Evolutionary conservation across 768 basidiomycete genomes (phyloP), one percentile per base, ranked within the genome.

Genomic region (Filobasidium wieringae): DNA sequence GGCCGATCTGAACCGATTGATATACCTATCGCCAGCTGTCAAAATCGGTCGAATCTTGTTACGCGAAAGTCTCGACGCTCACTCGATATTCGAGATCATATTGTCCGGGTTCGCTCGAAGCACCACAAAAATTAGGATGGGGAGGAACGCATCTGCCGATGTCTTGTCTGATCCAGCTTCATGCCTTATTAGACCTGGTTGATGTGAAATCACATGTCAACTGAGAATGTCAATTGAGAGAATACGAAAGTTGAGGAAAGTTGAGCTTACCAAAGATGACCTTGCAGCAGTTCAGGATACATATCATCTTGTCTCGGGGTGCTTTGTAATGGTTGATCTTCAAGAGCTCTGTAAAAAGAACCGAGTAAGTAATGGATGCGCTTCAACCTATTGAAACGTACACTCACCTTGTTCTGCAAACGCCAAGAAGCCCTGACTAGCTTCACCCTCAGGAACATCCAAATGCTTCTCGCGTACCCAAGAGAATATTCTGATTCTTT

Each of bases 241-340:
- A 3, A 14, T 36, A 9, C 0, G 26, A 11, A 27, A 19, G 26
- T 5, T 22, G 34, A 24, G 27, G 7, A 53, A 64, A 34, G 62
- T 45, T 34, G 12, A 27, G 74, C 85, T 60, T 63, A 91, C 93
- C 95, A 68, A 95, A 97, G 65, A 99, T 97, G 73, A 99, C 90
- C 77, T 99, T 99, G 82, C 92, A 99, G 73, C 84, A 87, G 69
- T 99, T 99, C 51, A 97, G 76, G 36, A 97, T 86, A 73, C 95
- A 97, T 55, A 99, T 97, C 52, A 97, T 77, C 76, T 99, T 99
- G 74, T 99, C 95, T 40, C 95, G 80, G 7, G 95, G 95, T 9
- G 95, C 95, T 73, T 97, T 97, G 78, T 97, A 99, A 70, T 96
- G 91, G 67, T 95, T 97, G 61, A 99, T 85, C 79, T 96, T 97